Evolutionary conservation across 2,329 filamentous ascomycete species (phyloP).

Genomic region (Zymoseptoria passerinii): DNA sequence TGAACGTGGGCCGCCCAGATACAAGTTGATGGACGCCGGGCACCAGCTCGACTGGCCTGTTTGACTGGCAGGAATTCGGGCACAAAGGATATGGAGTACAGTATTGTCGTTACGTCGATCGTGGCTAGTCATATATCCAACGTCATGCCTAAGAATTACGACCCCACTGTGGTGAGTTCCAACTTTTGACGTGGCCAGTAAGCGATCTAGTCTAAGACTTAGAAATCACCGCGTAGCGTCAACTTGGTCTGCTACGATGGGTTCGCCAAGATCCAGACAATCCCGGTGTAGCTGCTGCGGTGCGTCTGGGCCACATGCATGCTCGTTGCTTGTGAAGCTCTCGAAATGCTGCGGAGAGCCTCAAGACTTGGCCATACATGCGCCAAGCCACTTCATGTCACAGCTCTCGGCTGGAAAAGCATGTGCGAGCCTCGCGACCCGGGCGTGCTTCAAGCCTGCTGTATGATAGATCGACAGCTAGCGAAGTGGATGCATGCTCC

Average conservation of each 20-base stretch:
- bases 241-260: background rate
- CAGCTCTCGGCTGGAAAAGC: constrained; percentile 2
- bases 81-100: background rate
- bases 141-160: background rate
- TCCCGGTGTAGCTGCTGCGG: too few species aligned
- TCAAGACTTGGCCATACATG: background rate
- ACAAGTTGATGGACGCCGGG: background rate
- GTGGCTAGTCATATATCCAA: background rate
- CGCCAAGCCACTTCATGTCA: background rate
- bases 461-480: constrained; percentile 3
- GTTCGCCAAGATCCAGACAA: too few species aligned
- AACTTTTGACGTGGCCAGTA: background rate
- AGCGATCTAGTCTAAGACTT: background rate
- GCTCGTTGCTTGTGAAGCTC: background rate
- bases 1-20: background rate
- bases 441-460: background rate
- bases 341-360: background rate
- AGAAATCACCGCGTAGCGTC: background rate
- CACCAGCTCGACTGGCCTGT: background rate
- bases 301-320: too few species aligned
- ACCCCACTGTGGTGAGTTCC: background rate
- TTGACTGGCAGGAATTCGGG: background rate
- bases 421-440: background rate
- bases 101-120: background rate
- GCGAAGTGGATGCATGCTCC: background rate